These are phyloP conservation scores for Fusarium graminum DNA, from an alignment of 2,329 filamentous ascomycete genomes.

Conservation along the genomic window DNA sequence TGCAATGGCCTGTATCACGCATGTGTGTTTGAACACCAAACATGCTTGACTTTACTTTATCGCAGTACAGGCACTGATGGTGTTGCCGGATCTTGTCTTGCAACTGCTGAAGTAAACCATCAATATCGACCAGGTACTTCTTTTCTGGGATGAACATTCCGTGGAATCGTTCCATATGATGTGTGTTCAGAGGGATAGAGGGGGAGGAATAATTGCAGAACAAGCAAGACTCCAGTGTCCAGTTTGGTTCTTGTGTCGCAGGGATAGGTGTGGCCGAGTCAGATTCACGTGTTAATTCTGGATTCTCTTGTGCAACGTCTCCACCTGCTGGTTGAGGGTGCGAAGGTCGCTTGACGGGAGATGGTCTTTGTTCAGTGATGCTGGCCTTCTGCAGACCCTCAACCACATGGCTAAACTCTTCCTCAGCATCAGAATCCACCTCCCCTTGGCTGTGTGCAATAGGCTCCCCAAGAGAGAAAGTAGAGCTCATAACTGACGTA, in stretches of 20 bases:
- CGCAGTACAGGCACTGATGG: conserved; percentile 89
- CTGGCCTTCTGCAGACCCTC: conserved; percentile 82
- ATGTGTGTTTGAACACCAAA: conserved; percentile 94
- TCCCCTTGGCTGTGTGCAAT: conserved; percentile 62
- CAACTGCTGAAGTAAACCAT: conserved; percentile 83
- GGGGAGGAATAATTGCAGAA: conserved; percentile 93
- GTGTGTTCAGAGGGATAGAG: conserved; percentile 78
- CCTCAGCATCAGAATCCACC: conserved; percentile 76
- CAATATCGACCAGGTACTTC: conserved; percentile 82
- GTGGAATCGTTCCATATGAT: conserved; percentile 93
- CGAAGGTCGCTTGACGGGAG: conserved; percentile 67
- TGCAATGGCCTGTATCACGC: conserved; percentile 96
- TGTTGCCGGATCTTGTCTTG: conserved; percentile 83
- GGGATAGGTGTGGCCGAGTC: conserved; percentile 58
- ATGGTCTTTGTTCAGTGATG: conserved; percentile 66
- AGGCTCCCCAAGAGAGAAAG: conserved; percentile 90
- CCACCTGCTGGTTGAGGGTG: conserved; percentile 62
- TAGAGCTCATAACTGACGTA: conserved; percentile 88
- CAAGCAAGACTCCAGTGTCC: conserved; percentile 74
- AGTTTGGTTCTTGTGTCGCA: conserved; percentile 52
- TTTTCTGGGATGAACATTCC: conserved; percentile 97
- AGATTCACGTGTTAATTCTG: conserved; percentile 58
- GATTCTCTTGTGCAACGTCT: conserved; percentile 60
- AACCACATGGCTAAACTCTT: conserved; percentile 82
- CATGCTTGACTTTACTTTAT: conserved; percentile 82